Percentiles rank a stretch among this genome's conserved stretches.
Evolutionary conservation across 192 early-diverging fungal genomes (phyloP).

Genomic region (Phlyctochytrium arcticum): DNA sequence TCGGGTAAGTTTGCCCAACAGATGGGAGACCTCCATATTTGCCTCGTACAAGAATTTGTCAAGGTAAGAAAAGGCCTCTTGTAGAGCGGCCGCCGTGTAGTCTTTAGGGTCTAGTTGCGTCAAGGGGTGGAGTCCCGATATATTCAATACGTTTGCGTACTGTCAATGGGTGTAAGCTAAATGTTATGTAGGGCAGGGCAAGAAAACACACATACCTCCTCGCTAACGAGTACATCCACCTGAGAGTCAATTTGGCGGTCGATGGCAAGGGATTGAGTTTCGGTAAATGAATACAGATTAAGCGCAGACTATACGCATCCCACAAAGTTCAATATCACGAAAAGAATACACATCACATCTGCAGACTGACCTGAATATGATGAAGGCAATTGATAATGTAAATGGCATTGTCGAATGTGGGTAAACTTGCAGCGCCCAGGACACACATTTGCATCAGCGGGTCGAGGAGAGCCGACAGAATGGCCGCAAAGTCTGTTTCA

Average conservation of each 20-base stretch:
- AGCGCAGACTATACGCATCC: constrained; percentile 53
- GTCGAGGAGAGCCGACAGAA: constrained; percentile 65
- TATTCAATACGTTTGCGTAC: constrained; percentile 4
- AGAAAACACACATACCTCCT: constrained; percentile 47
- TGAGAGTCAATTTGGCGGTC: constrained; percentile 60
- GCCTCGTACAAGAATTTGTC: constrained; percentile 65
- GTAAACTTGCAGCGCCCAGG: constrained; percentile 47
- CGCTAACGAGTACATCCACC: constrained; percentile 57
- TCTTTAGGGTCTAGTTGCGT: constrained; percentile 45
- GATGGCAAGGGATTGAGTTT: constrained; percentile 47
- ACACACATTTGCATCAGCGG: constrained; percentile 71
- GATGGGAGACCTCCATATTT: constrained; percentile 52
- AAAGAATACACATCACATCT: background rate
- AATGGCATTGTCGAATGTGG: constrained; percentile 57
- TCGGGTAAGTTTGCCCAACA: constrained; percentile 35
- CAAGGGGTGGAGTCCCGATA: constrained; percentile 10
- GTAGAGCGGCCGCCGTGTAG: constrained; percentile 51
- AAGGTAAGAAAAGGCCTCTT: constrained; percentile 51
- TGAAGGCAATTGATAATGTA: constrained; percentile 75
- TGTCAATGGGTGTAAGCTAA: no score
- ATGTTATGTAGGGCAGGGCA: no score
- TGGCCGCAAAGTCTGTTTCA: constrained; percentile 62
- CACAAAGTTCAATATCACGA: background rate
- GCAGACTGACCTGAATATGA: constrained; percentile 57
- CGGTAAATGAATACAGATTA: constrained; percentile 61